These are phyloP conservation scores for Sambucus nigra DNA, from an alignment of 129 eudicot genomes.

Conservation along the genomic window DNA sequence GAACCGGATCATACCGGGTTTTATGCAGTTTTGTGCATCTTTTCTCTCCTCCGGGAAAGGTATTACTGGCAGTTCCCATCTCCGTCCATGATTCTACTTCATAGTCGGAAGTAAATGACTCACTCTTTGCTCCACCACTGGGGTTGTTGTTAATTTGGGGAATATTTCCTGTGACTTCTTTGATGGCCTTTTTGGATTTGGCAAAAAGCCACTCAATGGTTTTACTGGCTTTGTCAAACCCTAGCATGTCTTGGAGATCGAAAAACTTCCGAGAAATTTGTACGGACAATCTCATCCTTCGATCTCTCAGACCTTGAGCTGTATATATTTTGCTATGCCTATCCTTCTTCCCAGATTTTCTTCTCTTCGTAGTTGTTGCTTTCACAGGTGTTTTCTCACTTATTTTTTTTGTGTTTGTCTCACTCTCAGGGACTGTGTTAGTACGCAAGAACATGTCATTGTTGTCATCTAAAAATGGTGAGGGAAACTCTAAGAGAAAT, in stretches of 20 bases:
- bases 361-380: constrained; percentile 17
- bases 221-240: constrained; percentile 56
- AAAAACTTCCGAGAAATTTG: constrained; percentile 56
- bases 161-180: constrained; percentile 20
- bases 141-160: constrained; percentile 16
- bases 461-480: constrained; percentile 27
- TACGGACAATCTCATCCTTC: constrained; percentile 56
- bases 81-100: constrained; percentile 13
- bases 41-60: constrained; percentile 9
- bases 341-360: constrained; percentile 40
- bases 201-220: constrained; percentile 59
- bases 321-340: constrained; percentile 59
- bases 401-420: background rate
- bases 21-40: background rate
- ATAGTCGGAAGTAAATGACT: constrained; percentile 9
- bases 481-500: constrained; percentile 17
- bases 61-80: no score
- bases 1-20: constrained; percentile 6
- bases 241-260: constrained; percentile 56
- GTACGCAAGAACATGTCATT: constrained; percentile 5
- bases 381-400: constrained; percentile 9
- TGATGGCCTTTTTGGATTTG: constrained; percentile 49
- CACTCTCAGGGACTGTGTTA: background rate
- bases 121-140: constrained; percentile 8
- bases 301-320: constrained; percentile 46